A percentile compares a stretch with the other conserved stretches of the same genome.
phyloP scores from a whole-genome alignment of 2,329 filamentous ascomycete species.

The Xylariaceae sp. region DNA sequence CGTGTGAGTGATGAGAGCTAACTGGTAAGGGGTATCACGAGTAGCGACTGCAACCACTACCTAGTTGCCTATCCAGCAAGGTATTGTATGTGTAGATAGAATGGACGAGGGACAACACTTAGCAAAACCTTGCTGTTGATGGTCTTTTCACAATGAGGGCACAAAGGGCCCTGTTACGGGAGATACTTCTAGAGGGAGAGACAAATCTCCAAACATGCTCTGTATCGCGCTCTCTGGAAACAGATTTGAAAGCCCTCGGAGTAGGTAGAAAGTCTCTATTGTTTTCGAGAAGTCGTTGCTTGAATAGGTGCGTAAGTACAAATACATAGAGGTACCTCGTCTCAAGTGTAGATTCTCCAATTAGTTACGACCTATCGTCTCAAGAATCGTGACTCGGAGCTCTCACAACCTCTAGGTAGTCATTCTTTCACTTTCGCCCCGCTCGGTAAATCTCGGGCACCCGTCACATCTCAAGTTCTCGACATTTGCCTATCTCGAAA shows the following conservation, averaged over 20 bases:
- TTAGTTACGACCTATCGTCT: too few species aligned
- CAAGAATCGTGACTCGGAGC: not conserved
- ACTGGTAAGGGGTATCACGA: too few species aligned
- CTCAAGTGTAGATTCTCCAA: not conserved
- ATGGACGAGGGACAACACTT: not conserved
- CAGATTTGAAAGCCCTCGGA: slow-evolving; percentile 10
- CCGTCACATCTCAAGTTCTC: not conserved
- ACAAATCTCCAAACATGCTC: not conserved
- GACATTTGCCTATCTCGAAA: not conserved
- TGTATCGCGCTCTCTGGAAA: not conserved
- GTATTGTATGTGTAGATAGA: too few species aligned
- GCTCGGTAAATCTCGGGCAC: not conserved
- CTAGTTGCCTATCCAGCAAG: too few species aligned
- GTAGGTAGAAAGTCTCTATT: not conserved
- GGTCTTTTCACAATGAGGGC: not conserved
- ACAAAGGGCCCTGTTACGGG: not conserved
- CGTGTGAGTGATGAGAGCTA: too few species aligned
- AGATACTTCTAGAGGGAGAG: slow-evolving; percentile 6
- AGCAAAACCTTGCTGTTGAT: not conserved
- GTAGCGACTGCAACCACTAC: too few species aligned
- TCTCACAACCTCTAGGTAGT: not conserved
- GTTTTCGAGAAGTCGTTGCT: slow-evolving; percentile 1
- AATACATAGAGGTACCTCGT: not conserved
- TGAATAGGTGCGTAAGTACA: not conserved
- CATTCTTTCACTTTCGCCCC: not conserved